phyloP scores from a whole-genome alignment of 441 rosid species.

The Erodium texanum region DNA sequence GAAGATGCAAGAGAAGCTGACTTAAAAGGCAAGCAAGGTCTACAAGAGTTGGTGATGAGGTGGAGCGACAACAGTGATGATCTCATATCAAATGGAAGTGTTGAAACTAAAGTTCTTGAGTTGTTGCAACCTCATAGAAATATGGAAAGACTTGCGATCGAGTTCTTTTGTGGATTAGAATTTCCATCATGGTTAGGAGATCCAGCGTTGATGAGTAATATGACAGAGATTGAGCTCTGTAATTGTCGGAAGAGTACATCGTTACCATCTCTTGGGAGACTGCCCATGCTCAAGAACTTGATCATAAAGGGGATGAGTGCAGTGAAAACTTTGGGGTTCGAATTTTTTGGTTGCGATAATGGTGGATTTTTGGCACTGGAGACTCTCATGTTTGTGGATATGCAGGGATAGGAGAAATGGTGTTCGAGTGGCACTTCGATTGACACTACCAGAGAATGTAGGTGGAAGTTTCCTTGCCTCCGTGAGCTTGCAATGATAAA shows the following conservation, averaged over 20 bases:
- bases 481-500: slow-evolving; percentile 1
- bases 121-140: slow-evolving; percentile 13
- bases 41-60: slow-evolving; percentile 9
- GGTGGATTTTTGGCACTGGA: slow-evolving; percentile 12
- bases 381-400: slow-evolving; percentile 12
- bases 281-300: slow-evolving; percentile 17
- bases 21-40: slow-evolving; percentile 10
- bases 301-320: slow-evolving; percentile 7
- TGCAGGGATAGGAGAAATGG: slow-evolving; percentile 17
- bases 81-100: not conserved
- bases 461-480: slow-evolving; percentile 17
- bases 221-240: not conserved
- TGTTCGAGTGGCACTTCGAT: not conserved
- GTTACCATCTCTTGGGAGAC: slow-evolving; percentile 23
- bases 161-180: slow-evolving; percentile 6
- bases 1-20: slow-evolving; percentile 16
- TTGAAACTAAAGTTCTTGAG: slow-evolving; percentile 12
- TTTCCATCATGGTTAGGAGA: slow-evolving; percentile 22
- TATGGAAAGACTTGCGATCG: slow-evolving; percentile 12
- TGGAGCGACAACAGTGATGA: not conserved
- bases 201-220: slow-evolving; percentile 11
- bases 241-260: not conserved
- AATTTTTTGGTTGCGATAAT: slow-evolving; percentile 12
- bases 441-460: not conserved
- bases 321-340: slow-evolving; percentile 2